phyloP scores from a whole-genome alignment of 2,329 filamentous ascomycete species.

The Bipolaris sorokiniana region DNA sequence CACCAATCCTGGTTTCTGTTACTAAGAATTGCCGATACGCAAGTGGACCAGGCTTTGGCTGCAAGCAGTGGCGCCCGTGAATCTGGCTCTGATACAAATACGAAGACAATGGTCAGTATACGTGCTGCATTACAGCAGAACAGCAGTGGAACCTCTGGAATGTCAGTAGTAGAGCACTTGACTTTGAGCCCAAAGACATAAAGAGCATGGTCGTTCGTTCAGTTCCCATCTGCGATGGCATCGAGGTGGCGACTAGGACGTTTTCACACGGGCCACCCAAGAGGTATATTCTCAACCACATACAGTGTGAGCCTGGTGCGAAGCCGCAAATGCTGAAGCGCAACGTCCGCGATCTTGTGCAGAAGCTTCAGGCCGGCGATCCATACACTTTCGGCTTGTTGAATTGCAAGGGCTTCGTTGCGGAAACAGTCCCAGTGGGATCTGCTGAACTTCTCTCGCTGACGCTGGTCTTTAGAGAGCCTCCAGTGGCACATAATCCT shows the following conservation, averaged over 20 bases:
- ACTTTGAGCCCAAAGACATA: not conserved
- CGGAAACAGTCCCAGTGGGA: not conserved
- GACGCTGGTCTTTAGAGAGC: not conserved
- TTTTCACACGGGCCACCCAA: not conserved
- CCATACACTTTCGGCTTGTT: slow-evolving; percentile 39
- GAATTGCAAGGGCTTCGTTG: slow-evolving; percentile 32
- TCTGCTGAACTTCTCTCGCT: not conserved
- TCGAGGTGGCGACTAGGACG: not conserved
- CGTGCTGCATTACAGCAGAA: not conserved
- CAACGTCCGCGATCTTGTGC: slow-evolving; percentile 33
- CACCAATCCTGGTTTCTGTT: slow-evolving; percentile 24
- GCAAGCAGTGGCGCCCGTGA: not conserved
- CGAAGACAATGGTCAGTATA: not conserved
- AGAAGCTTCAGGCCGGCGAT: slow-evolving; percentile 31
- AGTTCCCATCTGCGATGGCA: not conserved
- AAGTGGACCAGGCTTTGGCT: slow-evolving; percentile 1
- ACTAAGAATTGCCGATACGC: slow-evolving; percentile 13
- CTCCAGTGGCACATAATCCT: not conserved
- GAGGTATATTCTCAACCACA: slow-evolving; percentile 17
- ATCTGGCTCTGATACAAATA: not conserved
- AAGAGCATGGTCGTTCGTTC: not conserved
- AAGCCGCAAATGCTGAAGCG: not conserved
- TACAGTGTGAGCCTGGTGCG: not conserved
- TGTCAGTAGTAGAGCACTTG: not conserved
- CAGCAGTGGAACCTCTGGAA: not conserved